These are phyloP conservation scores for Diplocarpon mali DNA, from an alignment of 2,329 filamentous ascomycete species.

Conservation along the genomic window DNA sequence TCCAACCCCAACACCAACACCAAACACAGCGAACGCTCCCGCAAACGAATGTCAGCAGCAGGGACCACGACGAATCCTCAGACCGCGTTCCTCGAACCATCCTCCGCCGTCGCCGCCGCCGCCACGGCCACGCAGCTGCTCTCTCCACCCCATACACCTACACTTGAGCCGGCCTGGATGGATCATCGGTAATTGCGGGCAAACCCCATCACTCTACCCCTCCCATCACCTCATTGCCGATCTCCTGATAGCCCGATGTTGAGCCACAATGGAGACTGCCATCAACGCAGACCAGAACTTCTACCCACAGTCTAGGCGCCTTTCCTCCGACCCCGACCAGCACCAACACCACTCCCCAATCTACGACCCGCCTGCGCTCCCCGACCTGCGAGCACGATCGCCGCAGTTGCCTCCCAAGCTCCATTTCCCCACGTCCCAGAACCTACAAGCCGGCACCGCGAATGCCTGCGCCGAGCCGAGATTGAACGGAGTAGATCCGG, in stretches of 20 bases:
- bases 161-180: slow-evolving; percentile 13
- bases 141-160: slow-evolving; percentile 21
- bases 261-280: slow-evolving; percentile 24
- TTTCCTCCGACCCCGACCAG: slow-evolving; percentile 13
- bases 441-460: slow-evolving; percentile 17
- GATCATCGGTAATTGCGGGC: slow-evolving; percentile 8
- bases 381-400: slow-evolving; percentile 15
- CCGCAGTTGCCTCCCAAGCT: slow-evolving; percentile 21
- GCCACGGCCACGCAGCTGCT: slow-evolving; percentile 9
- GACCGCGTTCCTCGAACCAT: slow-evolving; percentile 13
- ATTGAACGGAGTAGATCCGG: slow-evolving; percentile 27
- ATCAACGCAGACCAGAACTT: slow-evolving; percentile 27
- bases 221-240: neutral
- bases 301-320: slow-evolving; percentile 23
- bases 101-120: slow-evolving; percentile 6
- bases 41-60: slow-evolving; percentile 3
- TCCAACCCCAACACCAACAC: neutral
- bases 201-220: neutral
- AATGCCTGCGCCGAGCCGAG: slow-evolving; percentile 17
- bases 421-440: slow-evolving; percentile 21
- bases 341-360: slow-evolving; percentile 9
- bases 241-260: slow-evolving; percentile 22
- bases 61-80: slow-evolving; percentile 16
- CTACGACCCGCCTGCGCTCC: slow-evolving; percentile 19
- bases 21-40: neutral